Percentiles rank a stretch among this genome's conserved stretches.
Evolutionary conservation across 768 basidiomycete species (phyloP).

Genomic region (Agrocybe praecox): DNA sequence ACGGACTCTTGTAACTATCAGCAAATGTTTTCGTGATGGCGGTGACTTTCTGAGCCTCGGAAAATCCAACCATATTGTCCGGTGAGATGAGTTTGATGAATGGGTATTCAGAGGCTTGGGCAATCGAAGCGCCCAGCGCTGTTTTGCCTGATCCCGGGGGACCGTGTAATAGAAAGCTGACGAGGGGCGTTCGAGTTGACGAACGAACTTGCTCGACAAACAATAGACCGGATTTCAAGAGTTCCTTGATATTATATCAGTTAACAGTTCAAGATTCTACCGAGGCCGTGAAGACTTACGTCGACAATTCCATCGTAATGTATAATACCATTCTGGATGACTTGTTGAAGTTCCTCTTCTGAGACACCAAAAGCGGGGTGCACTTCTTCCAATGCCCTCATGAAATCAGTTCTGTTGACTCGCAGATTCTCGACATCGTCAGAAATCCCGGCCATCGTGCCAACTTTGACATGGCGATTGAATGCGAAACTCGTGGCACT

Average conservation of each 20-base stretch:
- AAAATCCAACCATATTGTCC: slow-evolving; percentile 95
- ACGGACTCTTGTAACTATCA: slow-evolving; percentile 96
- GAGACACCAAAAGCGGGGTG: slow-evolving; percentile 97
- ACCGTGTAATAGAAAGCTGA: slow-evolving; percentile 88
- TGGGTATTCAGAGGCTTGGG: slow-evolving; percentile 90
- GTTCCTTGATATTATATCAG: slow-evolving; percentile 58
- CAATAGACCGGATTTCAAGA: slow-evolving; percentile 82
- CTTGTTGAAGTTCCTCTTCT: slow-evolving; percentile 91
- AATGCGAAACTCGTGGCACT: slow-evolving; percentile 99
- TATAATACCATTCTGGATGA: slow-evolving; percentile 96
- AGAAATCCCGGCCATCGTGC: slow-evolving; percentile 95
- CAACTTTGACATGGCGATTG: slow-evolving; percentile 96
- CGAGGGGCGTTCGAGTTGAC: slow-evolving; percentile 88
- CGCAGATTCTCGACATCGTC: slow-evolving; percentile 94
- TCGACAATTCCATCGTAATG: slow-evolving; percentile 78
- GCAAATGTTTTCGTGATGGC: slow-evolving; percentile 91
- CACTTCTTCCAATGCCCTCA: slow-evolving; percentile 90
- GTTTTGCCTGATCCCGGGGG: slow-evolving; percentile 93
- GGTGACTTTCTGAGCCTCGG: slow-evolving; percentile 89
- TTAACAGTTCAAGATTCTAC: not conserved
- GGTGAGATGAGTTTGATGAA: slow-evolving; percentile 98
- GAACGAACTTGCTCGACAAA: slow-evolving; percentile 94
- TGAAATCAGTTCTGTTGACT: slow-evolving; percentile 85
- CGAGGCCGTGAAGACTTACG: slow-evolving; percentile 45
- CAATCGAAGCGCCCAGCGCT: slow-evolving; percentile 91